These are phyloP conservation scores for Tolypocladium album DNA, from an alignment of 2,329 filamentous ascomycete species.

Conservation along the genomic window DNA sequence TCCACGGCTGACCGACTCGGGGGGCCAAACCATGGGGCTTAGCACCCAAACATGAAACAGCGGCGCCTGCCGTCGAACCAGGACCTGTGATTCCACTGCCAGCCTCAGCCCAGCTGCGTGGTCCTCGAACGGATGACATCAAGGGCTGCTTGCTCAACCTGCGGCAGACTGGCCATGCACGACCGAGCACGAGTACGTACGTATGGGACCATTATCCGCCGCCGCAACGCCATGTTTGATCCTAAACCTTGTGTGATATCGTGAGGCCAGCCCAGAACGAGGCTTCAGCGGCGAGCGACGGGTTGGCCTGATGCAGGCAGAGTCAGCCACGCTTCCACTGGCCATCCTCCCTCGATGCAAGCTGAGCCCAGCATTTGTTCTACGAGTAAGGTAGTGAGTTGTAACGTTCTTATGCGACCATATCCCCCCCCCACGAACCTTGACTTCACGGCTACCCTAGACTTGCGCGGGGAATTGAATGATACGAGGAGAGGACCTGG, in stretches of 20 bases:
- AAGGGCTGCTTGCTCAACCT: background rate
- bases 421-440: no score
- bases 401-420: no score
- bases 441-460: no score
- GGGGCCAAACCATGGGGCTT: constrained; percentile 3
- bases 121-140: background rate
- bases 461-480: background rate
- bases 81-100: background rate
- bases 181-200: no score
- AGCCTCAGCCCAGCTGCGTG: background rate
- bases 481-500: background rate
- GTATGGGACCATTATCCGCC: background rate
- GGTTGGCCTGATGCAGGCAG: background rate
- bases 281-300: background rate
- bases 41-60: background rate
- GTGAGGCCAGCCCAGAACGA: background rate
- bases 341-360: background rate
- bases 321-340: background rate
- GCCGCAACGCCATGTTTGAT: background rate
- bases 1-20: background rate
- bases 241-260: background rate
- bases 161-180: background rate
- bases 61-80: background rate
- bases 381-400: no score
- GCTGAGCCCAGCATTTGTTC: background rate